Conservation (phyloP, 2,329 filamentous ascomycete species). For the Aphanoascus verrucosus region DNA sequence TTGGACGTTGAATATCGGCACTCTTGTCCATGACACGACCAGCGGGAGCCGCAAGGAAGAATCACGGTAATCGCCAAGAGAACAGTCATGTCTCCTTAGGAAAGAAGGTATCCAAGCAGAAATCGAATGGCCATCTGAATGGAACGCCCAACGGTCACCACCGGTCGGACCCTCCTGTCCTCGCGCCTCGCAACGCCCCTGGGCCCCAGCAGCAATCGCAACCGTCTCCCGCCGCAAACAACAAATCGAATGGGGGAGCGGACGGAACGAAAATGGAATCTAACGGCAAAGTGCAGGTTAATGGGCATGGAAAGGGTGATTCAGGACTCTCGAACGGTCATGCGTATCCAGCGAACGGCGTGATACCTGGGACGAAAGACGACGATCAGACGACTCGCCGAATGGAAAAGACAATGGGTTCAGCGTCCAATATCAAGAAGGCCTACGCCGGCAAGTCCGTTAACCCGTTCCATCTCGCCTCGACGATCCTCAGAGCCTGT, state of each 20-base stretch:
- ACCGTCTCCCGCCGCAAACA: slow-evolving; percentile 21
- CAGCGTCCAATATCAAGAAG: slow-evolving; percentile 20
- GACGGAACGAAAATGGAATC: slow-evolving; percentile 27
- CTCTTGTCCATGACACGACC: slow-evolving; percentile 41
- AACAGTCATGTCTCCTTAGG: slow-evolving; percentile 74
- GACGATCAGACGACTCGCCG: slow-evolving; percentile 23
- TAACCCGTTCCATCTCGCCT: slow-evolving; percentile 63
- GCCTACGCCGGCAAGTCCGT: slow-evolving; percentile 41
- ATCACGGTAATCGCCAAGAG: slow-evolving; percentile 67
- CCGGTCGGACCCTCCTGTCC: slow-evolving; percentile 28
- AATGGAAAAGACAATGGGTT: slow-evolving; percentile 20
- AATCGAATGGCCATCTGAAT: slow-evolving; percentile 47
- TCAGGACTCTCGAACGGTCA: slow-evolving; percentile 29
- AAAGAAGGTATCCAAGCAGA: slow-evolving; percentile 54
- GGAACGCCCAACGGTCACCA: slow-evolving; percentile 37
- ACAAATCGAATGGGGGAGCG: slow-evolving; percentile 22
- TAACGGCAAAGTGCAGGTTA: slow-evolving; percentile 27
- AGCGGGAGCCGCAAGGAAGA: slow-evolving; percentile 42
- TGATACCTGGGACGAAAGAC: slow-evolving; percentile 18
- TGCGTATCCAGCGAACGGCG: slow-evolving; percentile 26
- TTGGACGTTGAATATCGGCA: slow-evolving; percentile 35
- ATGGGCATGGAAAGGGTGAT: slow-evolving; percentile 29
- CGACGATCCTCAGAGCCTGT: slow-evolving; percentile 79
- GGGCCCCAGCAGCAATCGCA: slow-evolving; percentile 21
- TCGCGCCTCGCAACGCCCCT: slow-evolving; percentile 30